Conservation (phyloP, 306 rosid genomes). For the Prinsepia uniflora region DNA sequence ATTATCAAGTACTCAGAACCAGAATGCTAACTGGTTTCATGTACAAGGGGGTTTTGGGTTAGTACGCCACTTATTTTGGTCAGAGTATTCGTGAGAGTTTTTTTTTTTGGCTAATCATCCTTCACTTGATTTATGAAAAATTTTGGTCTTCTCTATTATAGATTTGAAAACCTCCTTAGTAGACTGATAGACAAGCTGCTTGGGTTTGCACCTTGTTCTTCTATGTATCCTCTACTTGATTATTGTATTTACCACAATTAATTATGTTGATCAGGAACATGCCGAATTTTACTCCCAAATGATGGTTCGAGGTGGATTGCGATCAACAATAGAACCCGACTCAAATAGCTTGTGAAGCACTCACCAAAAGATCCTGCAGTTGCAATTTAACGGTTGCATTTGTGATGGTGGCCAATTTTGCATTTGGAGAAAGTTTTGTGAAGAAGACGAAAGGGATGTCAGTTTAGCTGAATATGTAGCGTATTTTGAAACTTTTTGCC, state of each 20-base stretch:
- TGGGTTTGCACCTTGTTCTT: neutral
- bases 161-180: too few relatives aligned
- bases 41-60: neutral
- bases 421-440: neutral
- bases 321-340: constrained; percentile 19
- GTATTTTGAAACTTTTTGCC: neutral
- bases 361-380: neutral
- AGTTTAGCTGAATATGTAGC: neutral
- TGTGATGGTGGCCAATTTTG: constrained; percentile 2
- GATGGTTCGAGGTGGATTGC: constrained; percentile 15
- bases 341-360: constrained; percentile 6
- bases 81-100: too few relatives aligned
- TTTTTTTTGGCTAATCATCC: too few relatives aligned
- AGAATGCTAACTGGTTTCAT: neutral
- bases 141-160: too few relatives aligned
- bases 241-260: neutral
- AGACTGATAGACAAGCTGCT: too few relatives aligned
- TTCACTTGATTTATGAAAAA: too few relatives aligned
- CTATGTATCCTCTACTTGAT: neutral
- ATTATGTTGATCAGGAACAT: constrained; percentile 5
- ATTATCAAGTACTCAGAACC: too few relatives aligned
- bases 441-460: neutral
- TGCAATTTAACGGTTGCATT: neutral
- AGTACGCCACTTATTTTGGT: neutral
- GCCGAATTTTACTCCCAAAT: constrained; percentile 23